Base-by-base conservation (phyloP, 768 basidiomycete genomes). In the Boletus huronensis region DNA sequence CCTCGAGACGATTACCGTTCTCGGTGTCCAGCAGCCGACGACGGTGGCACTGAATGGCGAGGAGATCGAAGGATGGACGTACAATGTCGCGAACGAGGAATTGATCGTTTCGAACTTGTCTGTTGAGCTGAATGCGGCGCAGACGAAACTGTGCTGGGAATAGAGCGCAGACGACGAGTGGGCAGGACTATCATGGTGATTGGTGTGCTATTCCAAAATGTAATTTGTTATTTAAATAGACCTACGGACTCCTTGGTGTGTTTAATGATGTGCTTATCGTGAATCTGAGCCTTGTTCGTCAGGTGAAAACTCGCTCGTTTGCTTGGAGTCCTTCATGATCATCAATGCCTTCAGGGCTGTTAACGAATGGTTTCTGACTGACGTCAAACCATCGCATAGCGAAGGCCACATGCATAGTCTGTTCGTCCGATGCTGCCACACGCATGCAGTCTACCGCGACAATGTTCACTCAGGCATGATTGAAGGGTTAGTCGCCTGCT, bases 1-100 rank as follows among this genome's bases (percentile, higher is more conserved):
- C 47, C 66, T 90, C 50, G 70, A 74, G 48, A 73, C 74, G 21
- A 65, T 90, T 44, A 85, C 79, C 3, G 62, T 90, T 11, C 75
- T 90, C 19, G 87, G 87, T 0, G 77, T 80, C 6, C 54, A 64
- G n/a, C 68, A 66, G 26, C 83, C 83, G 5, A 58, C 43, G 13
- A 50, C 38, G 6, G 78, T 85, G 5, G 66, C 54, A 6, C 49
- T 83, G 34, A 67, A 77, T 50, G 77, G 76, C 16, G 58, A 68
- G 35, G 48, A 7, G 5, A 58, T 75, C 13, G 38, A 61, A 8
- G 64, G 55, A 23, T 81, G 78, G 77, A 63, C 63, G 16, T 85
- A 81, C 60, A 56, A 70, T 25, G 57, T 53, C 0, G 62, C 63
- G 10, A 72, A 73, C 39, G 66, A 76, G 53, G 75, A 77, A 64